Conservation (phyloP, 2,329 filamentous ascomycete species). For the Incumbomyces lentus region DNA sequence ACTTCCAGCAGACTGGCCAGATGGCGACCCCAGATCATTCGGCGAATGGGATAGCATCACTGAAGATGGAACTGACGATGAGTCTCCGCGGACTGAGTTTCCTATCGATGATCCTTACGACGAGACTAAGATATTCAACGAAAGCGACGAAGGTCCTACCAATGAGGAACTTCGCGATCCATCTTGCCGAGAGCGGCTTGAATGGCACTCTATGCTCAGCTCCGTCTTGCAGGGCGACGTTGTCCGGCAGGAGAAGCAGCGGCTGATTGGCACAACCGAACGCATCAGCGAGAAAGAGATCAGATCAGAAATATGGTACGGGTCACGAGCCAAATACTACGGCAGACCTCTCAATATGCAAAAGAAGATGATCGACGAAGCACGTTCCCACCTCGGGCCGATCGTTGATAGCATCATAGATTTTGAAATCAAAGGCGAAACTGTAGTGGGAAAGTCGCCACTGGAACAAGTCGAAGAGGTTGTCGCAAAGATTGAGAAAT, state of each 20-base stretch:
- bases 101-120: conserved; percentile 82
- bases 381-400: conserved; percentile 60
- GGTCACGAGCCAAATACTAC: conserved; percentile 71
- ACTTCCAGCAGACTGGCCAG: conserved; percentile 66
- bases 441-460: conserved; percentile 78
- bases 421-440: conserved; percentile 89
- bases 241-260: conserved; percentile 94
- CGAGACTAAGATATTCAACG: conserved; percentile 75
- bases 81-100: conserved; percentile 75
- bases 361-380: conserved; percentile 77
- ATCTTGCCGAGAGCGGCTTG: conserved; percentile 75
- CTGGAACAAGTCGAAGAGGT: conserved; percentile 83
- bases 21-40: conserved; percentile 54
- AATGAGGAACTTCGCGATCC: conserved; percentile 83
- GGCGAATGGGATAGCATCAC: conserved; percentile 64
- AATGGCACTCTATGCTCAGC: conserved; percentile 97
- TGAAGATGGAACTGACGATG: conserved; percentile 56
- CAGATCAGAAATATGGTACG: conserved; percentile 72
- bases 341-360: conserved; percentile 78
- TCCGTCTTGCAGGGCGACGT: conserved; percentile 94
- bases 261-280: conserved; percentile 70
- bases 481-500: conserved; percentile 80
- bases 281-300: conserved; percentile 61
- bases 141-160: conserved; percentile 78
- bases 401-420: conserved; percentile 78